phyloP scores from a whole-genome alignment of 2,329 filamentous ascomycete genomes.

The Pochonia chlamydosporia region DNA sequence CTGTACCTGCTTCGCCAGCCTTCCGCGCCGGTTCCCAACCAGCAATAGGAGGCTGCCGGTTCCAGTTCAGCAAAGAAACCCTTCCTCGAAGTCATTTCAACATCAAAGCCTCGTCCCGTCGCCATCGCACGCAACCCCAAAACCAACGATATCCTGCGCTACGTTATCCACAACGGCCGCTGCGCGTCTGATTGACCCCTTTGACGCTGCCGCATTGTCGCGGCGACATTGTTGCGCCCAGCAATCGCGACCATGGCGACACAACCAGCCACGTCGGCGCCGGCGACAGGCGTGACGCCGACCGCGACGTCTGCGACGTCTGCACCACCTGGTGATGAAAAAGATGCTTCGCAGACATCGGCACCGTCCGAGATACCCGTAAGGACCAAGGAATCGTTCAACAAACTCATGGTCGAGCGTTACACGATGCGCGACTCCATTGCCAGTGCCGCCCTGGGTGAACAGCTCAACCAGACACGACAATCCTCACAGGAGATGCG shows the following conservation, averaged over 20 bases:
- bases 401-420: slow-evolving; percentile 47
- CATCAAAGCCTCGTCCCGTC: slow-evolving; percentile 6
- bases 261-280: slow-evolving; percentile 31
- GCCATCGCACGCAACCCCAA: slow-evolving; percentile 7
- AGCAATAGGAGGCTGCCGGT: slow-evolving; percentile 15
- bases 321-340: slow-evolving; percentile 20
- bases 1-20: slow-evolving; percentile 9
- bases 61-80: slow-evolving; percentile 20
- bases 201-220: slow-evolving; percentile 24
- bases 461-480: slow-evolving; percentile 47
- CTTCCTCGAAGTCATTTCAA: slow-evolving; percentile 12
- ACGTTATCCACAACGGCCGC: slow-evolving; percentile 9
- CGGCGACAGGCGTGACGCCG: slow-evolving; percentile 26
- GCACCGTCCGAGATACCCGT: slow-evolving; percentile 27
- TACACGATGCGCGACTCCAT: slow-evolving; percentile 49
- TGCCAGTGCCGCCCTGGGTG: slow-evolving; percentile 45
- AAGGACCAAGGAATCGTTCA: slow-evolving; percentile 52
- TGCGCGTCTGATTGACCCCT: slow-evolving; percentile 6
- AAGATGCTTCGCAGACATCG: slow-evolving; percentile 16
- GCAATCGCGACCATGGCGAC: slow-evolving; percentile 36
- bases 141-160: slow-evolving; percentile 10
- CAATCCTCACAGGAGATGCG: slow-evolving; percentile 57
- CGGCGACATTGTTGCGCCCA: slow-evolving; percentile 29
- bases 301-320: slow-evolving; percentile 22
- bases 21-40: slow-evolving; percentile 7